Percentiles rank a stretch among this genome's conserved stretches.
Conservation (phyloP, 1,284 basidiomycete genomes). For the Cutaneotrichosporon cutaneum region DNA sequence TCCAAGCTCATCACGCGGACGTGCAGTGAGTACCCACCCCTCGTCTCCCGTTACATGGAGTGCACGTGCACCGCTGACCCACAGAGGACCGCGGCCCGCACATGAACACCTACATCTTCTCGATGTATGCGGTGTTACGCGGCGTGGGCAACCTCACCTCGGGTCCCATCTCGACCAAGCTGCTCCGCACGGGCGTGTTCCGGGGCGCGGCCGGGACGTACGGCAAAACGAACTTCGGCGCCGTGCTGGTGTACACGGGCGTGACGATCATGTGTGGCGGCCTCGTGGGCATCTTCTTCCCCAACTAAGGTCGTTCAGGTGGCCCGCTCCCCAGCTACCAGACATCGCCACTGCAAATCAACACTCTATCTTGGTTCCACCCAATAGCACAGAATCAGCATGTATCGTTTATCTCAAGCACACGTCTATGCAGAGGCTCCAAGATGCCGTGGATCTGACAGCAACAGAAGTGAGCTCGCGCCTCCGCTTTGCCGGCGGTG, state of each 20-base stretch:
- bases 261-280: conserved; percentile 29
- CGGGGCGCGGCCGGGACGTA: conserved; percentile 42
- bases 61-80: conserved; percentile 4
- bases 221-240: conserved; percentile 40
- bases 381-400: too few relatives aligned
- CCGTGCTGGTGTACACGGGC: conserved; percentile 33
- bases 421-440: too few relatives aligned
- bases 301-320: conserved; percentile 13
- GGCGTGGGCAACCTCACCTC: conserved; percentile 51
- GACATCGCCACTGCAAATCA: too few relatives aligned
- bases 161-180: conserved; percentile 38
- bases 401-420: too few relatives aligned
- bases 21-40: conserved; percentile 27
- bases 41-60: not conserved
- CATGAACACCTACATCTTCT: conserved; percentile 39
- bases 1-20: conserved; percentile 37
- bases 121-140: conserved; percentile 43
- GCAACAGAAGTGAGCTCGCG: too few relatives aligned
- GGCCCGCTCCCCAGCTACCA: not conserved
- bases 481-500: too few relatives aligned
- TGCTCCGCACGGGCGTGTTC: conserved; percentile 32
- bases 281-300: conserved; percentile 22
- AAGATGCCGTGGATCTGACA: too few relatives aligned
- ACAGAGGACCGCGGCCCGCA: conserved; percentile 38
- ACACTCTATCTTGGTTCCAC: too few relatives aligned